phyloP scores from a whole-genome alignment of 1,284 basidiomycete species.

The Moesziomyces antarcticus region DNA sequence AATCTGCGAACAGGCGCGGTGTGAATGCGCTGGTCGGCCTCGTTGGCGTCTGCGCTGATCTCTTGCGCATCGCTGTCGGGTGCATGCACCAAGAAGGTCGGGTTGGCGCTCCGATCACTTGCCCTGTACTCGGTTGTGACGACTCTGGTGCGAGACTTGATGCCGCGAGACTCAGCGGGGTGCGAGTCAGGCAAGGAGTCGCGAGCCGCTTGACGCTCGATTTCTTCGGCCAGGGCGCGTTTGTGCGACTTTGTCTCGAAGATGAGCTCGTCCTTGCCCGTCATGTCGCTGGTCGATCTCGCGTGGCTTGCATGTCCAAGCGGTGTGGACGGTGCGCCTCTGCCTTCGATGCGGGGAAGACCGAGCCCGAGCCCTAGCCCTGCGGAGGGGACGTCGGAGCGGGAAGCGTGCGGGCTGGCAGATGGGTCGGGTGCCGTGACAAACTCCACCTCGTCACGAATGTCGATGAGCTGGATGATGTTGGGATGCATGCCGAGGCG shows the following conservation, averaged over 20 bases:
- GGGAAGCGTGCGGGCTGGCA: conserved; percentile 5
- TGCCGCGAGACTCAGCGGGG: conserved; percentile 1
- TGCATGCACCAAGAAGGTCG: conserved; percentile 30
- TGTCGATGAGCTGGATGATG: conserved; percentile 60
- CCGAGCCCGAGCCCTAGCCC: conserved; percentile 15
- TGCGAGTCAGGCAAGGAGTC: conserved; percentile 3
- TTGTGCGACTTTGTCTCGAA: conserved; percentile 25
- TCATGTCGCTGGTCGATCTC: conserved; percentile 50
- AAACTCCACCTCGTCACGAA: conserved; percentile 62
- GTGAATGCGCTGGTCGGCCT: not conserved
- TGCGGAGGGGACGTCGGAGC: not conserved
- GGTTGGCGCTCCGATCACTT: conserved; percentile 3
- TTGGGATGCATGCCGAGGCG: conserved; percentile 61
- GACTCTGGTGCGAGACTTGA: conserved; percentile 6
- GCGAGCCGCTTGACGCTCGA: conserved; percentile 16
- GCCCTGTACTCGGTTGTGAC: conserved; percentile 1
- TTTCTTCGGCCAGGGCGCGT: conserved; percentile 28
- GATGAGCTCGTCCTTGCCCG: conserved; percentile 26
- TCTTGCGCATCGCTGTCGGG: conserved; percentile 21
- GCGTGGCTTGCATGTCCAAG: conserved; percentile 16
- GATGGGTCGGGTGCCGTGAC: conserved; percentile 25
- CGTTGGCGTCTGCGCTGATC: not conserved
- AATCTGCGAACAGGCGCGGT: not conserved
- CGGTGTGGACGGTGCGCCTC: not conserved
- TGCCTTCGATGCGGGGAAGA: conserved; percentile 10